Evolutionary conservation across 2,329 filamentous ascomycete species (phyloP), one percentile per base, ranked within the genome.

Genomic region (Trichophyton schoenleinii): DNA sequence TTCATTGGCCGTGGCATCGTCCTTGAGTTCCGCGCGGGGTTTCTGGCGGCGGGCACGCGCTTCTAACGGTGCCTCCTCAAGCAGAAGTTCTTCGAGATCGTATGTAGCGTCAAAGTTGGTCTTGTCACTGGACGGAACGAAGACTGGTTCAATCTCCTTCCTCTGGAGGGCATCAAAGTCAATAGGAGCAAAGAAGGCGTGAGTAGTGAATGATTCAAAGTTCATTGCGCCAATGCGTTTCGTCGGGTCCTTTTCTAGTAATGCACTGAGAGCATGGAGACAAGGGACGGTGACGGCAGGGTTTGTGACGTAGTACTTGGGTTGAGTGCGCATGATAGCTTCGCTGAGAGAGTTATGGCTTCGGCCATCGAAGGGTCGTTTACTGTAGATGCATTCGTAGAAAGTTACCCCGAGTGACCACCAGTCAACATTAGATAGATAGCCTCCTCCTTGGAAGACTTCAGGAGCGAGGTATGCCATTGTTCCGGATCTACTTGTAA

Each of bases 71-170:
- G 94, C 94, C 72, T 99, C 94, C 74, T 99, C 94, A 52, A 99
- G 75, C 1, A 99, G 77, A 20, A 99, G 75, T 73, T 99, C 94
- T 71, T 99, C 94, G 58, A 99, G 77, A 73, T 99, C 94, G 71
- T 99, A 97, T 0, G 94, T 99, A 3, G 94, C 94, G 74, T 99
- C 94, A 67, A 99, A 99, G 72, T 99, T 99, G 2, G 94, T 97
- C 81, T 99, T 99, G 57, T 97, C 94, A 61, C 90, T 91, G 0
- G 92, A 96, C 0, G 94, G 94, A 20, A 88, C 83, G 72, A 99
- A 99, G 2, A 97, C 85, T 0, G 94, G 94, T 67, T 91, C 87
- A 52, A 97, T 86, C 70, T 91, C 85, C 72, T 96, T 97, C 65
- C 84, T 80, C 71, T 96, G 89, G 41, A 99, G 76, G 0, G 86